Base-by-base conservation (phyloP, 2,329 filamentous ascomycete species). In the Parastagonospora nodorum region DNA sequence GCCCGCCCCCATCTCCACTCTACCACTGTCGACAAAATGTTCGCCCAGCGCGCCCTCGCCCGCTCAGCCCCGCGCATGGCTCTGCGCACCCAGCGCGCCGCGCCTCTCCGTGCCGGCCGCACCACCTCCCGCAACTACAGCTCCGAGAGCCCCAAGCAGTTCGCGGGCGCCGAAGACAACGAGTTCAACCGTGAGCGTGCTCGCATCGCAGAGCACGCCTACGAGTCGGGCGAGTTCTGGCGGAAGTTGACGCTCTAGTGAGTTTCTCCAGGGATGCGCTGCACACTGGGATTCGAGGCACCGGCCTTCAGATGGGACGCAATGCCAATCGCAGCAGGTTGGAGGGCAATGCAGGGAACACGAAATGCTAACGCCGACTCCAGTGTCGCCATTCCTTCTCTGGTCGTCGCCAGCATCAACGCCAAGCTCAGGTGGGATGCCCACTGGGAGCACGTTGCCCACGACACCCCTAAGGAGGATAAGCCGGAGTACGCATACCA, bases 241-340 rank as follows among this genome's bases (percentile, higher is more conserved):
- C 87, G 85, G 78, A 97, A 95, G 84, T 88, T 97, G 69, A 94
- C 91, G 61, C 83, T 97, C 82, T 97, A 90, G 92, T 97, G 90
- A 79, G 89, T 80, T 63, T 48, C 38, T 19, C 40, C 36, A 24
- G 19, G 19, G 19, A 24, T 24, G 19, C 19, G 19, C 19, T 24
- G 19, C 19, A 24, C 3, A 5, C 19, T 24, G 19, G 19, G 19
- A 24, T 24, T 5, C 19, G 19, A 24, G 19, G 19, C 19, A 24
- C 19, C 19, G 19, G 19, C 19, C 3, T 24, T 24, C 19, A 24
- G 19, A 24, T 24, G 19, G 19, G 19, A 24, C 19, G 32, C 7
- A 42, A 42, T 36, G 8, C 9, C 33, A 14, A 24, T 24, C 19
- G 19, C 19, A 24, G 19, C 19, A 24, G 3, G 19, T 24, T 24